Conservation (phyloP, 1,284 basidiomycete genomes). For the Irpex sp. region DNA sequence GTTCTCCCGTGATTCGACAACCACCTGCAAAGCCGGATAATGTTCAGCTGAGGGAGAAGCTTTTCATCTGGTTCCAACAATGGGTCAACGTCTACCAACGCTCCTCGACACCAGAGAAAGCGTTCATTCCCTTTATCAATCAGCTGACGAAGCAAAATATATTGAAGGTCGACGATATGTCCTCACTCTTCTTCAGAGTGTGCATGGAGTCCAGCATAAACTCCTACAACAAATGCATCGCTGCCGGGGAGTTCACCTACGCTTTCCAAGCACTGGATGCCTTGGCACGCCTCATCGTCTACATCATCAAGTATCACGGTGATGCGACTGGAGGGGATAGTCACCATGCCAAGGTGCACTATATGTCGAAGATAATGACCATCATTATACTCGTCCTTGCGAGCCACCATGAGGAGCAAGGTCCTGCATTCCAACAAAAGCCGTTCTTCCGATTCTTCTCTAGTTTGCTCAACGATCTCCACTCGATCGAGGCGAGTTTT, state of each 20-base stretch:
- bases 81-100: conserved; percentile 97
- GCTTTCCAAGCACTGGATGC: conserved; percentile 95
- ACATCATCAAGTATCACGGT: conserved; percentile 99
- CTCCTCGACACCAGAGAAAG: conserved; percentile 87
- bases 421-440: conserved; percentile 90
- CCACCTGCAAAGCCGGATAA: conserved; percentile 62
- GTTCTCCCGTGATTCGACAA: conserved; percentile 37
- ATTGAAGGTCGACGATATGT: conserved; percentile 93
- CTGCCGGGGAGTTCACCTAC: conserved; percentile 72
- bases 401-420: conserved; percentile 93
- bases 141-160: conserved; percentile 96
- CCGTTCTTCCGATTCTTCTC: conserved; percentile 99
- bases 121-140: conserved; percentile 96
- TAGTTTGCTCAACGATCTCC: conserved; percentile 90
- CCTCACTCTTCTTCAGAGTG: conserved; percentile 97
- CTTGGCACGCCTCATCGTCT: conserved; percentile 91
- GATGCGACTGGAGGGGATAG: conserved; percentile 87
- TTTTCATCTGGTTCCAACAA: conserved; percentile 80
- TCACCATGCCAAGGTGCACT: conserved; percentile 93
- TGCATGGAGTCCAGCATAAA: conserved; percentile 95
- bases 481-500: conserved; percentile 79
- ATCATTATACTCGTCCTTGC: conserved; percentile 96
- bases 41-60: conserved; percentile 67
- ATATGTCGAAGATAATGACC: conserved; percentile 96
- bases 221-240: conserved; percentile 85